Base-by-base conservation (phyloP, 1,284 basidiomycete species). In the Moniliophthora roreri region DNA sequence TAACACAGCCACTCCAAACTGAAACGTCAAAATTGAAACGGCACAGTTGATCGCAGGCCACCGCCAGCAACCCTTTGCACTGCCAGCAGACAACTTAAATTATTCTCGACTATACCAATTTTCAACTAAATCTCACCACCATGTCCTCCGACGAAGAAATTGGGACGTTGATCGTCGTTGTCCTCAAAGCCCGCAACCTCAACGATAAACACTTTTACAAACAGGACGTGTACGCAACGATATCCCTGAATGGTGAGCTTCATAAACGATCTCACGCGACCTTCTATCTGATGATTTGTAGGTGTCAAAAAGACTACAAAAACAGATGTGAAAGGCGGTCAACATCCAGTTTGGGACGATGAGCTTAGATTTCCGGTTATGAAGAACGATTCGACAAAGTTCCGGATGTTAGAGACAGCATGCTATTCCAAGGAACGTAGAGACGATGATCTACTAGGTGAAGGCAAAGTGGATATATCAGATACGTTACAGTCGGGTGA, bases 341-440 rank as follows among this genome's bases (percentile, higher is more conserved):
- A 91, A 58, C 84, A 87, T 66, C 89, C 88, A 3, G 77, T 84
- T 36, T 91, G 89, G 89, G 88, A 91, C 61, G 78, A 80, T 41
- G 88, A 91, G 63, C 63, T 89, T 35, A 77, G 86, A 48, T 79
- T 88, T 60, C 74, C 80, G 0, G 72, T 91, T 36, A 66, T 75
- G 57, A 80, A 77, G 63, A 69, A 72, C 38, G 64, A 66, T 0
- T 65, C 64, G 9, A 73, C 76, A 23, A 78, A 77, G 56, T 72
- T 74, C 57, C 75, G 87, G 59, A 80, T 73, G 46, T 62, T 91
- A 21, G 79, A 86, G 54, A 73, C 89, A 0, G 76, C 79, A 10
- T 88, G 85, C 60, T 89, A 77, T 69, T 73, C 85, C 11, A 79
- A 85, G 60, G 88, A 89, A 60, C 72, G 74, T 32, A 76, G 73